Evolutionary conservation across 352 stramenopile species (phyloP).

Genomic region (Pythium phragmitis): DNA sequence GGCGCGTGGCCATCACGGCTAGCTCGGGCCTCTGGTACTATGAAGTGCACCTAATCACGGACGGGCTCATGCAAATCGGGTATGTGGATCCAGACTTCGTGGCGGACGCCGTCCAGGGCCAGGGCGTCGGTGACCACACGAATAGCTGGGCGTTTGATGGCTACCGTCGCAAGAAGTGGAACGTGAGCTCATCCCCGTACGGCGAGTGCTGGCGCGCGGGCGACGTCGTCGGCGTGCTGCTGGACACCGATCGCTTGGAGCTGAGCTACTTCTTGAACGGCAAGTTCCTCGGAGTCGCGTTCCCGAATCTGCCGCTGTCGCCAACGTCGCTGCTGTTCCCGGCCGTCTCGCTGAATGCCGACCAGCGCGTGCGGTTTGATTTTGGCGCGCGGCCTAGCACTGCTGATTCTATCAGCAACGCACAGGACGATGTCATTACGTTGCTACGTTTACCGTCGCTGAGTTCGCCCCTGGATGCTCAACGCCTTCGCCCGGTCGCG

Average conservation of each 20-base stretch:
- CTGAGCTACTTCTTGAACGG: conserved; percentile 93
- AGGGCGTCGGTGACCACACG: conserved; percentile 90
- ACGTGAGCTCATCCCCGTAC: conserved; percentile 79
- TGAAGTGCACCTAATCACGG: conserved; percentile 86
- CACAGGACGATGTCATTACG: not conserved
- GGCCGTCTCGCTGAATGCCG: conserved; percentile 84
- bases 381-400: conserved; percentile 38
- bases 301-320: conserved; percentile 49
- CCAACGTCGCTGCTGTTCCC: conserved; percentile 61
- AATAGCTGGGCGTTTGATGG: conserved; percentile 93
- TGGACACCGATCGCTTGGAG: conserved; percentile 83
- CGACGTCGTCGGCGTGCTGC: conserved; percentile 84
- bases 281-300: conserved; percentile 84
- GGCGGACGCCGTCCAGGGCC: conserved; percentile 78
- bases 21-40: conserved; percentile 87
- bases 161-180: conserved; percentile 89
- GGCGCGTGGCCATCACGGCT: conserved; percentile 43
- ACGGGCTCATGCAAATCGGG: conserved; percentile 93
- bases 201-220: conserved; percentile 74
- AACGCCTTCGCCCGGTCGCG: conserved; percentile 8
- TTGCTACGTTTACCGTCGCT: not conserved
- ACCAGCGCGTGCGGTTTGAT: conserved; percentile 79
- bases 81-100: conserved; percentile 88
- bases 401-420: not conserved
- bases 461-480: conserved; percentile 9